Percentiles rank a stretch among this genome's conserved stretches.
Evolutionary conservation across 257 asterid species (phyloP).

Genomic region (Solanum corneliomulleri): DNA sequence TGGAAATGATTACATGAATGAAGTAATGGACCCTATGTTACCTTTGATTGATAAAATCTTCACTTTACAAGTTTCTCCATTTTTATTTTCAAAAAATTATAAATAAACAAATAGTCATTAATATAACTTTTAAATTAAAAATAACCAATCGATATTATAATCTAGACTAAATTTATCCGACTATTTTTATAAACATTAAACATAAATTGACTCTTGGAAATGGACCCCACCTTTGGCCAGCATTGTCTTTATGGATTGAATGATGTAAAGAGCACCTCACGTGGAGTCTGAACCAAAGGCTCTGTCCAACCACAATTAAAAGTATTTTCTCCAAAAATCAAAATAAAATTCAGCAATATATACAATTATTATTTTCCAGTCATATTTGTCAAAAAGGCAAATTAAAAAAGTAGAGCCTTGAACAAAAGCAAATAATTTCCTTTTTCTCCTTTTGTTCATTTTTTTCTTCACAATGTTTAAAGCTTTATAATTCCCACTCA

Average conservation of each 20-base stretch:
- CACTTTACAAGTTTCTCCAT: background rate
- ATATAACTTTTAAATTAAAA: background rate
- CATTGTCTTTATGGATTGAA: slow-evolving; percentile 93
- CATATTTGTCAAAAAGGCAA: slow-evolving; percentile 26
- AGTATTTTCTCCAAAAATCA: background rate
- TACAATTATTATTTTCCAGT: background rate
- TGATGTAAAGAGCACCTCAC: slow-evolving; percentile 99
- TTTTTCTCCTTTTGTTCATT: slow-evolving; percentile 12
- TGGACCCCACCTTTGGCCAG: slow-evolving; percentile 67
- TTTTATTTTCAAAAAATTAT: too few species aligned
- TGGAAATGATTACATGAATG: background rate
- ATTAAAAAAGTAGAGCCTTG: slow-evolving; percentile 1
- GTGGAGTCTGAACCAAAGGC: slow-evolving; percentile 95
- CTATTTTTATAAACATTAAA: too few species aligned
- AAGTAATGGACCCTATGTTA: slow-evolving; percentile 3
- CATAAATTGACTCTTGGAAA: slow-evolving; percentile 21
- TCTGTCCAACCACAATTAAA: slow-evolving; percentile 68
- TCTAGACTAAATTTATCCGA: too few species aligned
- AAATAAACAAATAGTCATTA: background rate
- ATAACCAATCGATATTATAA: background rate
- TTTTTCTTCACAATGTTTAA: slow-evolving; percentile 35
- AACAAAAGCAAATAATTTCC: slow-evolving; percentile 21
- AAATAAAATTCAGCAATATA: background rate
- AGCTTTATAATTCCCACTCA: slow-evolving; percentile 89
- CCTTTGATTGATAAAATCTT: slow-evolving; percentile 26